Evolutionary conservation across 306 rosid species (phyloP).

Genomic region (Trichosanthes cucumerina): DNA sequence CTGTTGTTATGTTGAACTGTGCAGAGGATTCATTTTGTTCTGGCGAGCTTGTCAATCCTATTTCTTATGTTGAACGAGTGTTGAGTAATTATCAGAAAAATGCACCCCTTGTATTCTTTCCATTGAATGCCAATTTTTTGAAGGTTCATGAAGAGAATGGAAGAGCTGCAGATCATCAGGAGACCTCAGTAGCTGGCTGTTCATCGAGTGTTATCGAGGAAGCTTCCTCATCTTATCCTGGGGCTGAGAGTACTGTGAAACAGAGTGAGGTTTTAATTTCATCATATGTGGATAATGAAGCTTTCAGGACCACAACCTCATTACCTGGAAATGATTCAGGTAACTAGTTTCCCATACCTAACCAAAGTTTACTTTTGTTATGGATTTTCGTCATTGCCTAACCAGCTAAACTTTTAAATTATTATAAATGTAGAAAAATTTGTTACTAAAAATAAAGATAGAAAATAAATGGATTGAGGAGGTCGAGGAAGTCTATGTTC

Average conservation of each 20-base stretch:
- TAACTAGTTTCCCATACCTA: slow-evolving; percentile 3
- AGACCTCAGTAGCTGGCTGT: slow-evolving; percentile 19
- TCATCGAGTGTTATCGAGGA: slow-evolving; percentile 10
- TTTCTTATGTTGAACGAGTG: not conserved
- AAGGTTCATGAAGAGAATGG: slow-evolving; percentile 4
- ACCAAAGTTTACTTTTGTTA: not conserved
- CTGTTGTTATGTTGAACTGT: not conserved
- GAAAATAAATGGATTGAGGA: not conserved
- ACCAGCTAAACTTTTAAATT: not conserved
- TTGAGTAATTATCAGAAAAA: not conserved
- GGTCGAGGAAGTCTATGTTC: not conserved
- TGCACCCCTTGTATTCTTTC: not conserved
- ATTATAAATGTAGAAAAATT: not conserved
- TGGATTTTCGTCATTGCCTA: not conserved
- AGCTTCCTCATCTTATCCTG: slow-evolving; percentile 16
- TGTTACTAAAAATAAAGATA: not conserved
- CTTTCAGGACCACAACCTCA: slow-evolving; percentile 13
- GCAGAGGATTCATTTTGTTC: not conserved
- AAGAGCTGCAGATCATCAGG: not conserved
- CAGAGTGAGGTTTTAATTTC: slow-evolving; percentile 5
- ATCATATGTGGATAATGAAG: slow-evolving; percentile 15
- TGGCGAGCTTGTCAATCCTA: not conserved
- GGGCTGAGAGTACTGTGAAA: not conserved
- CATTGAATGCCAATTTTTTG: no score
- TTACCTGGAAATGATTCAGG: slow-evolving; percentile 22